A percentile compares a stretch with the other conserved stretches of the same genome.
Conservation (phyloP, 176 grass and related monocot genomes). For the Eleusine coracana region DNA sequence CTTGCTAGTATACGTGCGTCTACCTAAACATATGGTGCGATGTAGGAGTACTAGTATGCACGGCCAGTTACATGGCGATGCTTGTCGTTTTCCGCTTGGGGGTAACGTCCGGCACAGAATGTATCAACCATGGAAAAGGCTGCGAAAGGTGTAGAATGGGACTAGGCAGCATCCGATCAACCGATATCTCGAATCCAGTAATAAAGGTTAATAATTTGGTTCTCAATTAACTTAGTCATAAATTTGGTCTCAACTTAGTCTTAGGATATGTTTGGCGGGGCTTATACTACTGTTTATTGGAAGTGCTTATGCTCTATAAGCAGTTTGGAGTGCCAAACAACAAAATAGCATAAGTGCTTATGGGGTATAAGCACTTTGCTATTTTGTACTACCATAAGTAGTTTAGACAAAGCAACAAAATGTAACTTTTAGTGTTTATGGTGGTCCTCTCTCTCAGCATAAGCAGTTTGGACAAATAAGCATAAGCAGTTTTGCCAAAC, state of each 20-base stretch:
- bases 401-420: too few species aligned
- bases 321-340: too few species aligned
- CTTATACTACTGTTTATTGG: too few species aligned
- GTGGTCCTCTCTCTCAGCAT: too few species aligned
- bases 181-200: constrained; percentile 46
- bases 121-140: constrained; percentile 18
- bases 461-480: too few species aligned
- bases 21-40: not conserved
- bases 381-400: too few species aligned
- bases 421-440: too few species aligned
- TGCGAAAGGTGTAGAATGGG: not conserved
- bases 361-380: too few species aligned
- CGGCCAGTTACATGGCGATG: constrained; percentile 14
- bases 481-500: too few species aligned
- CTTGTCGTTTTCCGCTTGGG: constrained; percentile 23
- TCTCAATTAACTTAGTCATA: not conserved
- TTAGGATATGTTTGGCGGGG: too few species aligned
- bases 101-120: not conserved
- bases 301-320: too few species aligned
- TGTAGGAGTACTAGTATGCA: not conserved
- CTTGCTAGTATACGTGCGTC: not conserved
- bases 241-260: not conserved
- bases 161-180: constrained; percentile 21
- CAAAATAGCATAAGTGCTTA: too few species aligned
- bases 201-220: constrained; percentile 13